Percentiles rank a stretch among this genome's conserved stretches.
phyloP scores from a whole-genome alignment of 1,139 yeast genomes.

The Taiozyma onychis region DNA sequence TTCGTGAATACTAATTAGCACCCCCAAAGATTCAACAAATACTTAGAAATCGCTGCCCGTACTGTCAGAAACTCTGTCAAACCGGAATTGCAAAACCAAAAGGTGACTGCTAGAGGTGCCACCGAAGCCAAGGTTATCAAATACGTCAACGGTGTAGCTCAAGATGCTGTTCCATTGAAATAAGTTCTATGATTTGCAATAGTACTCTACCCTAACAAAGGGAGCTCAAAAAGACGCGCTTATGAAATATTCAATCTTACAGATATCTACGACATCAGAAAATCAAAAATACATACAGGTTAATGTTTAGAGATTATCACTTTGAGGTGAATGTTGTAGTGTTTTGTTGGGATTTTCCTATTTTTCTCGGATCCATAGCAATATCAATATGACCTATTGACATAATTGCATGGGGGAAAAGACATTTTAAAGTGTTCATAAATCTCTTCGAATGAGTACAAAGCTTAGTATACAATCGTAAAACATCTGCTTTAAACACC shows the following conservation, averaged over 20 bases:
- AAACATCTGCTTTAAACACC: background rate
- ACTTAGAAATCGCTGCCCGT: conserved; percentile 86
- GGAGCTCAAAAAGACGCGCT: background rate
- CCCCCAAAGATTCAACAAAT: conserved; percentile 63
- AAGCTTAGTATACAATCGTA: too few species aligned
- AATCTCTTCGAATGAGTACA: background rate
- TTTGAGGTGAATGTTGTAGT: background rate
- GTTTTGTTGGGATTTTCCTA: background rate
- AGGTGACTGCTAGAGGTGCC: conserved; percentile 62
- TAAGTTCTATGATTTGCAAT: conserved; percentile 11
- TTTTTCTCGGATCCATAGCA: background rate
- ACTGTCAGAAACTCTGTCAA: conserved; percentile 86
- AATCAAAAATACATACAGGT: background rate
- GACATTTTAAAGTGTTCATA: background rate
- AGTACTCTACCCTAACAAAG: background rate
- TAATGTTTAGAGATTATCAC: background rate
- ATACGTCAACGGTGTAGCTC: conserved; percentile 60
- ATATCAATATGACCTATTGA: background rate
- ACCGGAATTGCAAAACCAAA: conserved; percentile 74
- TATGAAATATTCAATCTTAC: background rate
- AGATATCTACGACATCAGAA: background rate
- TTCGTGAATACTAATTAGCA: conserved; percentile 14
- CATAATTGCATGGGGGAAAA: background rate
- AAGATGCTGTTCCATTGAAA: conserved; percentile 32
- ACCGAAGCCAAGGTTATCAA: conserved; percentile 74